Evolutionary conservation across 1,284 basidiomycete genomes (phyloP).

Genomic region (Ganoderma resinaceum): DNA sequence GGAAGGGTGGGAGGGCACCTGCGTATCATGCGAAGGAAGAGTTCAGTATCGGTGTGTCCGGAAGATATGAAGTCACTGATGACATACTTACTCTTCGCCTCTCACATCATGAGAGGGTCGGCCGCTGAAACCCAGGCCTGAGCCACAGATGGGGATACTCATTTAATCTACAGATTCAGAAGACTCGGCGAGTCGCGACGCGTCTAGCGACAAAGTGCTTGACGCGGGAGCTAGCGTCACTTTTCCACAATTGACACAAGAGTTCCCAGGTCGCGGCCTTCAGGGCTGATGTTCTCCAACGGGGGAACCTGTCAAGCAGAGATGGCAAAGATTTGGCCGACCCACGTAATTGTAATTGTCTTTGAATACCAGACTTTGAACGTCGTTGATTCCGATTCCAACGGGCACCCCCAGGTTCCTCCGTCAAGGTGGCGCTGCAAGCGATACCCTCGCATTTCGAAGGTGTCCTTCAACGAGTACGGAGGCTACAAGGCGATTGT

Average conservation of each 20-base stretch:
- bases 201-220: background rate
- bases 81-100: background rate
- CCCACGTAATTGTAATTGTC: background rate
- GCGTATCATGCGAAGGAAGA: background rate
- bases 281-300: conserved; percentile 4
- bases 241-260: background rate
- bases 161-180: background rate
- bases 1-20: background rate
- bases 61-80: background rate
- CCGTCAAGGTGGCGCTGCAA: background rate
- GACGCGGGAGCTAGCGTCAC: background rate
- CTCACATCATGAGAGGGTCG: background rate
- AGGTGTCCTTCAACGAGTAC: background rate
- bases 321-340: background rate
- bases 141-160: background rate
- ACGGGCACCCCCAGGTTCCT: background rate
- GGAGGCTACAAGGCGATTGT: background rate
- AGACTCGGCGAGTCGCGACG: background rate
- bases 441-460: background rate
- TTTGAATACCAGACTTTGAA: background rate
- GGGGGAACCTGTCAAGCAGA: background rate
- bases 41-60: background rate
- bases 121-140: background rate
- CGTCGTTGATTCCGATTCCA: too few species aligned
- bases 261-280: background rate